Conservation (phyloP, 2,329 filamentous ascomycete genomes). For the Ilyonectria robusta region DNA sequence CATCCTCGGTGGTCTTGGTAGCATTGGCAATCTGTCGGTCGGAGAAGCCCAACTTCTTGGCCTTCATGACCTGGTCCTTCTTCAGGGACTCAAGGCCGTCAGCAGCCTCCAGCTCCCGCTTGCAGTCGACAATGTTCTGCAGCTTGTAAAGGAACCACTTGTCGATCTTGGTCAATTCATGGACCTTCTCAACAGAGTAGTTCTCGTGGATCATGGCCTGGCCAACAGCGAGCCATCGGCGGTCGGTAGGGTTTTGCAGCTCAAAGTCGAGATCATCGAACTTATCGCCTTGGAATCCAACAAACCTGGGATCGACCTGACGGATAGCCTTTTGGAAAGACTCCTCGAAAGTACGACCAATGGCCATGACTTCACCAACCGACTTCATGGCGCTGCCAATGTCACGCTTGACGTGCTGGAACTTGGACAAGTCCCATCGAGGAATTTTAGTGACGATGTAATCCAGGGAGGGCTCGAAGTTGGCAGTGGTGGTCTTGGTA, state of each 20-base stretch:
- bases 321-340: slow-evolving; percentile 99
- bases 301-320: slow-evolving; percentile 91
- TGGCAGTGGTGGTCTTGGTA: slow-evolving; percentile 98
- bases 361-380: slow-evolving; percentile 99
- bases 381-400: slow-evolving; percentile 99
- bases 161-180: slow-evolving; percentile 97
- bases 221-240: slow-evolving; percentile 96
- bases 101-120: slow-evolving; percentile 85
- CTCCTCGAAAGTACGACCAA: slow-evolving; percentile 98
- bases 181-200: slow-evolving; percentile 92
- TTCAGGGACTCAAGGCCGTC: slow-evolving; percentile 88
- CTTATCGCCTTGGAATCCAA: slow-evolving; percentile 95
- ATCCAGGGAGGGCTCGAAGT: slow-evolving; percentile 97
- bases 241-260: slow-evolving; percentile 93
- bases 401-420: slow-evolving; percentile 97
- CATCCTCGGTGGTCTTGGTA: slow-evolving; percentile 88
- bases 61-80: slow-evolving; percentile 88
- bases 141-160: slow-evolving; percentile 99
- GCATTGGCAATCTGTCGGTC: slow-evolving; percentile 94
- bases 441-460: slow-evolving; percentile 99
- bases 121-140: slow-evolving; percentile 95
- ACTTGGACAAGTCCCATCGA: slow-evolving; percentile 98
- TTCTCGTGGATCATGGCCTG: slow-evolving; percentile 98
- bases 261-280: slow-evolving; percentile 94
- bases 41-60: slow-evolving; percentile 98